Percentiles rank a stretch among this genome's conserved stretches.
These are phyloP conservation scores for Neurospora sp. DNA, from an alignment of 495 filamentous ascomycete species.

Conservation along the genomic window DNA sequence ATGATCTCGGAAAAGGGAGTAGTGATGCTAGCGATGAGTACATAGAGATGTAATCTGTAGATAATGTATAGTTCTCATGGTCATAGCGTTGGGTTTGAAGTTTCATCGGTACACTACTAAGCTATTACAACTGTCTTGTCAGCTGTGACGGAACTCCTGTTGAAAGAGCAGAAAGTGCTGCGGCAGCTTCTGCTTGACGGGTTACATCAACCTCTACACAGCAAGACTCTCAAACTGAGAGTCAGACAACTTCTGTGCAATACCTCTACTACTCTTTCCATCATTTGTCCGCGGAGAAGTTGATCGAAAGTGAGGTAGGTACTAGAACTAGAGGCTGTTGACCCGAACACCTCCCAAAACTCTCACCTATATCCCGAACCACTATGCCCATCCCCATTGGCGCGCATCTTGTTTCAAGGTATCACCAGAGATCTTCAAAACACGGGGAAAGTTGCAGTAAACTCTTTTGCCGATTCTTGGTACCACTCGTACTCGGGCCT, in stretches of 20 bases:
- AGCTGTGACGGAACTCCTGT: too few relatives aligned
- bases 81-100: too few relatives aligned
- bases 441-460: background rate
- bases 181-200: too few relatives aligned
- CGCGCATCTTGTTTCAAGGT: background rate
- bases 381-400: background rate
- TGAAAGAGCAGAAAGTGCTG: too few relatives aligned
- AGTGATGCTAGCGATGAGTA: background rate
- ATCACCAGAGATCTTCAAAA: background rate
- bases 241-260: too few relatives aligned
- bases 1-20: background rate
- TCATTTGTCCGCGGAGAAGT: background rate
- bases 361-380: background rate
- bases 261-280: background rate
- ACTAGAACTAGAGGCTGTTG: background rate
- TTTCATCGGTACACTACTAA: too few relatives aligned
- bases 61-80: background rate
- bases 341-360: background rate
- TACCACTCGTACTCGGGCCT: background rate
- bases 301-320: background rate
- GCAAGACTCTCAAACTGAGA: too few relatives aligned
- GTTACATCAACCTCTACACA: too few relatives aligned
- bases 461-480: background rate
- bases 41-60: background rate
- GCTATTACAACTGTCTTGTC: too few relatives aligned